A percentile compares a stretch with the other conserved stretches of the same genome.
phyloP scores from a whole-genome alignment of 768 basidiomycete species.

The Rhodotorula taiwanensis region DNA sequence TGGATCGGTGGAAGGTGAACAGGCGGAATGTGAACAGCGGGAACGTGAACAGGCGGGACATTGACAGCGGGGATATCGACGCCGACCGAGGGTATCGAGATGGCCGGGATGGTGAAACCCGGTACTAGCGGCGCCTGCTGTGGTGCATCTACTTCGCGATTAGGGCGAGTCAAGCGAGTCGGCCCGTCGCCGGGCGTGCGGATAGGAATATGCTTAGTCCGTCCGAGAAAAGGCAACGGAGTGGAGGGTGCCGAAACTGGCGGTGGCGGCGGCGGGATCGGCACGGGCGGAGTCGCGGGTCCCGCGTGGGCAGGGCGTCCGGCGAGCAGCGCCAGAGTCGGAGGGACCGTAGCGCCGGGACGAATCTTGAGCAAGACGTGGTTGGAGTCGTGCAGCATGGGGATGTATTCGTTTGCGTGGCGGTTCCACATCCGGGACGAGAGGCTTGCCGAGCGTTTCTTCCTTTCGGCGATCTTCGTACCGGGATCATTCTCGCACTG shows the following conservation, averaged over 20 bases:
- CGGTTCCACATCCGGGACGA: not conserved
- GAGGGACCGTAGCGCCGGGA: not conserved
- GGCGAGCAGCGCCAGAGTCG: not conserved
- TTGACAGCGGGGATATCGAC: too few species aligned
- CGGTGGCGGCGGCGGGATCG: not conserved
- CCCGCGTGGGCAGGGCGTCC: not conserved
- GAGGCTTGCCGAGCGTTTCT: not conserved
- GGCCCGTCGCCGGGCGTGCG: too few species aligned
- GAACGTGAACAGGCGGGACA: too few species aligned
- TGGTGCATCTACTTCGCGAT: too few species aligned
- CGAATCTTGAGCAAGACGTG: constrained; percentile 13
- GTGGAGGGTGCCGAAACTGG: not conserved
- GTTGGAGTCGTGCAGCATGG: not conserved
- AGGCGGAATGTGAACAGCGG: too few species aligned
- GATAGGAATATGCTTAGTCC: not conserved
- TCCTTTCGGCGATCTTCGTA: too few species aligned
- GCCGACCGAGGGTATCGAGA: too few species aligned
- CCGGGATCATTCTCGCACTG: constrained; percentile 3
- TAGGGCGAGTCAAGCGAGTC: too few species aligned
- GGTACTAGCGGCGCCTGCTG: too few species aligned
- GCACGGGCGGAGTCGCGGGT: not conserved
- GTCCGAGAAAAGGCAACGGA: not conserved
- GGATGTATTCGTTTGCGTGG: not conserved
- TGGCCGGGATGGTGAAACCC: too few species aligned
- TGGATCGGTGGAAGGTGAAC: too few species aligned